These are phyloP conservation scores for Naganishia sp. DNA, from an alignment of 1,284 basidiomycete species.

Conservation along the genomic window DNA sequence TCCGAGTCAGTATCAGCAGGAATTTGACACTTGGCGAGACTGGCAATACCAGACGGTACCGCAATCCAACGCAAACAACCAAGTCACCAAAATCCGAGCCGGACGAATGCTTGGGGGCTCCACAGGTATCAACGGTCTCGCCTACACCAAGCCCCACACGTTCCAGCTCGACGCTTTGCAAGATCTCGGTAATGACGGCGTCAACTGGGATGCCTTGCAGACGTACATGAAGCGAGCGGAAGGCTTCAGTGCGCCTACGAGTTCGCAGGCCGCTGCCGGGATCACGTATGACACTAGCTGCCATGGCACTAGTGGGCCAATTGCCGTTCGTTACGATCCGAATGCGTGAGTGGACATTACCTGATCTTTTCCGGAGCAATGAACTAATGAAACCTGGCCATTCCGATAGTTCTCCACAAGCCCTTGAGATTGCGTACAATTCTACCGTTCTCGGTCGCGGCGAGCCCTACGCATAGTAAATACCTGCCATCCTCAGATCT, in stretches of 20 bases:
- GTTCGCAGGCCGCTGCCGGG: conserved; percentile 36
- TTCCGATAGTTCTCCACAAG: conserved; percentile 30
- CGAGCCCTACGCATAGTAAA: conserved; percentile 38
- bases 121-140: conserved; percentile 52
- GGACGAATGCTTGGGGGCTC: conserved; percentile 46
- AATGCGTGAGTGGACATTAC: conserved; percentile 29
- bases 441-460: conserved; percentile 37
- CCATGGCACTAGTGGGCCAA: conserved; percentile 39
- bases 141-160: conserved; percentile 47
- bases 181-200: conserved; percentile 42
- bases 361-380: background rate
- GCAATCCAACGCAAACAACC: conserved; percentile 41
- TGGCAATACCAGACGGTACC: conserved; percentile 46
- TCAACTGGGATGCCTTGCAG: conserved; percentile 46
- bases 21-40: conserved; percentile 40
- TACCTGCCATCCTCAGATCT: background rate
- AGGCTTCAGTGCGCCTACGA: conserved; percentile 38
- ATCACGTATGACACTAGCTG: conserved; percentile 39
- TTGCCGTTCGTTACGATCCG: conserved; percentile 38
- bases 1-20: conserved; percentile 26
- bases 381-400: background rate
- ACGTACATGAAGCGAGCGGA: conserved; percentile 44
- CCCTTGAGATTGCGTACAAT: conserved; percentile 42
- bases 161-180: conserved; percentile 47
- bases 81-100: conserved; percentile 36